A percentile compares a stretch with the other conserved stretches of the same genome.
phyloP scores from a whole-genome alignment of 2,329 filamentous ascomycete species.

The Penicillium sclerotigenum region DNA sequence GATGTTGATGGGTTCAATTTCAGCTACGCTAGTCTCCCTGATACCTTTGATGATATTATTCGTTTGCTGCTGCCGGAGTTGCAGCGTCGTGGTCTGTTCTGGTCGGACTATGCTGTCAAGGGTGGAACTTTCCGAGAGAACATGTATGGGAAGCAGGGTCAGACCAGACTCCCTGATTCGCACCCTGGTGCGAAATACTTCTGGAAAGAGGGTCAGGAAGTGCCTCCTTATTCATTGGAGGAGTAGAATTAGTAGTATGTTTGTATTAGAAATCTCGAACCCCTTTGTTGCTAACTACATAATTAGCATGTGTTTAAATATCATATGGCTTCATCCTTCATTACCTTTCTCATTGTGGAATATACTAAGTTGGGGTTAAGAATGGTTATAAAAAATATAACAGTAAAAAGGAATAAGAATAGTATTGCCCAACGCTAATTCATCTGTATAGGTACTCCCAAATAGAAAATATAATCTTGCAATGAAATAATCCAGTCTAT shows the following conservation, averaged over 20 bases:
- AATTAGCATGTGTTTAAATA: background rate
- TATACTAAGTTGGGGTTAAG: background rate
- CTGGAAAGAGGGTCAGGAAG: slow-evolving; percentile 35
- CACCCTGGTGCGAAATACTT: slow-evolving; percentile 39
- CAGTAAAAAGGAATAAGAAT: background rate
- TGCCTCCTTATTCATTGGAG: slow-evolving; percentile 29
- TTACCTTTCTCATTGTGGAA: background rate
- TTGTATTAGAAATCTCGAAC: background rate
- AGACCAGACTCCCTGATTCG: slow-evolving; percentile 31
- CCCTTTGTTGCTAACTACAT: background rate
- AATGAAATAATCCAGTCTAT: background rate
- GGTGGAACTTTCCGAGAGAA: slow-evolving; percentile 43
- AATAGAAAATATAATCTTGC: background rate
- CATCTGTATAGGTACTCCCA: background rate
- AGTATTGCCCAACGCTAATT: background rate
- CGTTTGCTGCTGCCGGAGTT: slow-evolving; percentile 34
- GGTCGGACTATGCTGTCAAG: slow-evolving; percentile 35
- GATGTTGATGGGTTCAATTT: slow-evolving; percentile 39
- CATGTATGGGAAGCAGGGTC: slow-evolving; percentile 32
- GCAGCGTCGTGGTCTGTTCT: slow-evolving; percentile 37
- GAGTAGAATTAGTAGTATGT: slow-evolving; percentile 2
- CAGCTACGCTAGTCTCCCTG: slow-evolving; percentile 34
- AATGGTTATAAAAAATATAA: no score
- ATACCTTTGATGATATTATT: slow-evolving; percentile 39
- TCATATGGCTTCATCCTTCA: background rate